Evolutionary conservation across 768 basidiomycete genomes (phyloP).

Genomic region (Boletus subcaerulescens): DNA sequence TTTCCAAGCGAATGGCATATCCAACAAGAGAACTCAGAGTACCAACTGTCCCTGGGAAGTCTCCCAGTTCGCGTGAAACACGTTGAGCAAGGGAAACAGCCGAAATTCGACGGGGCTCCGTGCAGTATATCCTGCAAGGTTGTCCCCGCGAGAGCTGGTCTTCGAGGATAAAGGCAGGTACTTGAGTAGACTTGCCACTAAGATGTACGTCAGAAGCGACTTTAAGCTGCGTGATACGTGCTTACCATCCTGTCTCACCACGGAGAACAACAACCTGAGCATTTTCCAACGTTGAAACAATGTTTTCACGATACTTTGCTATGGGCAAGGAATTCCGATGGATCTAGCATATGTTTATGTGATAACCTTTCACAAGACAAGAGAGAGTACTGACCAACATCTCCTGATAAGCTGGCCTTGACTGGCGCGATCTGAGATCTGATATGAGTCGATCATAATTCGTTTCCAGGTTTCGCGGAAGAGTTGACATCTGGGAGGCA

Average conservation of each 20-base stretch:
- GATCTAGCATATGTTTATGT: slow-evolving; percentile 37
- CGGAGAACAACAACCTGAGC: slow-evolving; percentile 88
- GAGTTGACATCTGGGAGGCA: neutral
- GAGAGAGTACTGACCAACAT: slow-evolving; percentile 68
- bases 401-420: slow-evolving; percentile 68
- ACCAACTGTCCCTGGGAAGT: slow-evolving; percentile 74
- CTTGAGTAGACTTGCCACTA: slow-evolving; percentile 96
- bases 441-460: slow-evolving; percentile 51
- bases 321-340: slow-evolving; percentile 85
- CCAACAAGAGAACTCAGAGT: slow-evolving; percentile 80
- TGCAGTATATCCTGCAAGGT: slow-evolving; percentile 89
- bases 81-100: slow-evolving; percentile 93
- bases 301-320: slow-evolving; percentile 72
- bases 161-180: slow-evolving; percentile 92
- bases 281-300: slow-evolving; percentile 63
- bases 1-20: slow-evolving; percentile 92
- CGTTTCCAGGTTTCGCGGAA: slow-evolving; percentile 11
- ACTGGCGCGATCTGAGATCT: slow-evolving; percentile 59
- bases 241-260: slow-evolving; percentile 74
- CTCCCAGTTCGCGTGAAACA: slow-evolving; percentile 91
- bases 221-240: slow-evolving; percentile 36
- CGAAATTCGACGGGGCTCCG: slow-evolving; percentile 93
- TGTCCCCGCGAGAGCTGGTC: slow-evolving; percentile 77
- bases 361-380: neutral
- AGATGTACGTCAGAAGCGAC: slow-evolving; percentile 4